Evolutionary conservation across 192 early-diverging fungal genomes (phyloP).

Genomic region (Entomortierella lignicola): DNA sequence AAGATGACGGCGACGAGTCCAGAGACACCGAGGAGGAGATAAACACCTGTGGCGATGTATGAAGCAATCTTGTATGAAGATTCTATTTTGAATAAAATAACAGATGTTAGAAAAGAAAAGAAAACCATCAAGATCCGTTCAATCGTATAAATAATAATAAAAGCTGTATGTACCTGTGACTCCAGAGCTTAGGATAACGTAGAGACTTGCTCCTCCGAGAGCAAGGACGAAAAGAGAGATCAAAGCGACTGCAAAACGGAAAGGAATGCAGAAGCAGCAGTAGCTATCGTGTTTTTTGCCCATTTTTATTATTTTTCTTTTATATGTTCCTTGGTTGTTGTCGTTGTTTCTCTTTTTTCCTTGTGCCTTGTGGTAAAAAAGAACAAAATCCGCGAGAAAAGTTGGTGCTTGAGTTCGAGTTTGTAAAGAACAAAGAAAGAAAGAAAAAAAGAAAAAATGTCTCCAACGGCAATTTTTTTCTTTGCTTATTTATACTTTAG

Average conservation of each 20-base stretch:
- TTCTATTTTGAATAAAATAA: background rate
- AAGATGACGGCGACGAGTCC: conserved; percentile 32
- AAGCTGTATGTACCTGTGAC: conserved; percentile 5
- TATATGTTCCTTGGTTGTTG: too few relatives aligned
- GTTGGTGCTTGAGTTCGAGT: too few relatives aligned
- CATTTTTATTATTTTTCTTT: conserved; percentile 8
- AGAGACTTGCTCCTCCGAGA: conserved; percentile 29
- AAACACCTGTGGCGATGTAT: conserved; percentile 24
- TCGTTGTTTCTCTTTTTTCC: too few relatives aligned
- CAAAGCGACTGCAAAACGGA: conserved; percentile 34
- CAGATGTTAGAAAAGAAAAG: background rate
- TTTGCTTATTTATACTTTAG: too few relatives aligned
- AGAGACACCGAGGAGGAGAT: conserved; percentile 28
- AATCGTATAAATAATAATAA: background rate
- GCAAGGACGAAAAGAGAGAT: conserved; percentile 30
- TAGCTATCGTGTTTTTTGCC: conserved; percentile 13
- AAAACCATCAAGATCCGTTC: too few relatives aligned
- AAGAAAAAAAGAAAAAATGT: background rate
- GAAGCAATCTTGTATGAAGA: conserved; percentile 12
- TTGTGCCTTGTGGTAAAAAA: too few relatives aligned
- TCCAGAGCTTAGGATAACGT: conserved; percentile 11
- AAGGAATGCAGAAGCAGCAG: conserved; percentile 50
- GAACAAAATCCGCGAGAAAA: too few relatives aligned
- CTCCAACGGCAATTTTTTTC: too few relatives aligned
- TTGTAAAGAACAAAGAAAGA: too few relatives aligned